Conservation (phyloP, 148 eudicot genomes). For the Camellia sinensis region DNA sequence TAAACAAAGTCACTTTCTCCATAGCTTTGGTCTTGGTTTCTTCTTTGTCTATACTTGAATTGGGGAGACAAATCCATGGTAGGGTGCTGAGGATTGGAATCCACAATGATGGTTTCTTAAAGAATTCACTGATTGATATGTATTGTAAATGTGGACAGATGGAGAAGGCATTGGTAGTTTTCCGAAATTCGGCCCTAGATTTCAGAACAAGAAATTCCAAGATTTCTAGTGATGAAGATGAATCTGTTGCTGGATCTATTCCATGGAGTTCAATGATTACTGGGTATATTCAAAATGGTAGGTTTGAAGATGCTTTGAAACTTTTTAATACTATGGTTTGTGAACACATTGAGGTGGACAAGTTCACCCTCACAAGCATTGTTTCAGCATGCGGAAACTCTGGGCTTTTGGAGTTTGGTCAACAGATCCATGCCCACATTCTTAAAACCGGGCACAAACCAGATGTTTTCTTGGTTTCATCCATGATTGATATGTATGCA, state of each 20-base stretch:
- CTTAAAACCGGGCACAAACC: constrained; percentile 46
- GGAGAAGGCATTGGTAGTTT: constrained; percentile 53
- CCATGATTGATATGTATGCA: constrained; percentile 84
- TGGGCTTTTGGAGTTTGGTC: constrained; percentile 68
- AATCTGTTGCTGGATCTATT: constrained; percentile 32
- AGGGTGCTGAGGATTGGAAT: constrained; percentile 41
- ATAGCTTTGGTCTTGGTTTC: constrained; percentile 63
- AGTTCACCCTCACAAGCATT: constrained; percentile 60
- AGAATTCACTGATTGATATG: constrained; percentile 68
- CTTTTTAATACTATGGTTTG: constrained; percentile 49
- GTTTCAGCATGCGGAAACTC: constrained; percentile 56
- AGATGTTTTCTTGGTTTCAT: constrained; percentile 55
- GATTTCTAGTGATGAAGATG: constrained; percentile 18
- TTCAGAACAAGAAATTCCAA: neutral
- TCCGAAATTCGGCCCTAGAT: constrained; percentile 26
- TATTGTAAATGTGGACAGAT: constrained; percentile 74
- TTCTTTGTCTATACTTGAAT: constrained; percentile 36
- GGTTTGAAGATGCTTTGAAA: constrained; percentile 56
- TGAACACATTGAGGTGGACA: constrained; percentile 45
- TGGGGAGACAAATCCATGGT: constrained; percentile 74
- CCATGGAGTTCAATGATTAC: constrained; percentile 58
- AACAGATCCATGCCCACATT: constrained; percentile 57
- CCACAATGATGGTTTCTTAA: constrained; percentile 42
- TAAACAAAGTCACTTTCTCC: constrained; percentile 49
- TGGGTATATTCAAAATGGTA: constrained; percentile 63